Evolutionary conservation across 2,329 filamentous ascomycete species (phyloP).

Genomic region (Coleophoma eucalyptorum): DNA sequence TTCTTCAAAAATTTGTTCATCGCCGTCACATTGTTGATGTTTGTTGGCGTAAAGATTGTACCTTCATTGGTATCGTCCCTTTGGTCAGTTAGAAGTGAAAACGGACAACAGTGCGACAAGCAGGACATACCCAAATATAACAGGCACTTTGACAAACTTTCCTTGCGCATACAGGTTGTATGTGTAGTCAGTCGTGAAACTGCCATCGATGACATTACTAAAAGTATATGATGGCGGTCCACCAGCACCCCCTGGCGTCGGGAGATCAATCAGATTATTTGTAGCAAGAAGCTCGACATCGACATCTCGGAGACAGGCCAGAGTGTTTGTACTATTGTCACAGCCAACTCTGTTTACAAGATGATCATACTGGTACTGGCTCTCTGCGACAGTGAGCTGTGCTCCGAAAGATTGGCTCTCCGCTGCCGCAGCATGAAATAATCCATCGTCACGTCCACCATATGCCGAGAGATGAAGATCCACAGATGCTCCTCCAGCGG

Average conservation of each 20-base stretch:
- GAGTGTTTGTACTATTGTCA: conserved; percentile 27
- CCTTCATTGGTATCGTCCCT: conserved; percentile 62
- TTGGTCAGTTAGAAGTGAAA: background rate
- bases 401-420: conserved; percentile 49
- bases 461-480: conserved; percentile 58
- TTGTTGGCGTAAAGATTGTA: conserved; percentile 52
- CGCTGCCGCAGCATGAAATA: conserved; percentile 48
- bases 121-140: conserved; percentile 36
- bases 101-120: too few relatives aligned
- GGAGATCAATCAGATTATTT: conserved; percentile 34
- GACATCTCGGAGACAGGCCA: conserved; percentile 43
- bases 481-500: conserved; percentile 65
- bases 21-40: conserved; percentile 39
- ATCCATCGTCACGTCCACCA: conserved; percentile 40
- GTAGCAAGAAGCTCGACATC: conserved; percentile 37
- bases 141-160: conserved; percentile 49
- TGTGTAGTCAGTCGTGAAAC: conserved; percentile 45
- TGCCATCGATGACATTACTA: conserved; percentile 49
- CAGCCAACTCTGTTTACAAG: conserved; percentile 41
- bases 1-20: conserved; percentile 52
- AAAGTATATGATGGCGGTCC: conserved; percentile 46
- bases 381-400: conserved; percentile 40
- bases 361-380: conserved; percentile 49
- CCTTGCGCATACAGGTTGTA: conserved; percentile 45
- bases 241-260: conserved; percentile 26